These are phyloP conservation scores for Lotus japonicus DNA, from an alignment of 306 rosid genomes.

Conservation along the genomic window DNA sequence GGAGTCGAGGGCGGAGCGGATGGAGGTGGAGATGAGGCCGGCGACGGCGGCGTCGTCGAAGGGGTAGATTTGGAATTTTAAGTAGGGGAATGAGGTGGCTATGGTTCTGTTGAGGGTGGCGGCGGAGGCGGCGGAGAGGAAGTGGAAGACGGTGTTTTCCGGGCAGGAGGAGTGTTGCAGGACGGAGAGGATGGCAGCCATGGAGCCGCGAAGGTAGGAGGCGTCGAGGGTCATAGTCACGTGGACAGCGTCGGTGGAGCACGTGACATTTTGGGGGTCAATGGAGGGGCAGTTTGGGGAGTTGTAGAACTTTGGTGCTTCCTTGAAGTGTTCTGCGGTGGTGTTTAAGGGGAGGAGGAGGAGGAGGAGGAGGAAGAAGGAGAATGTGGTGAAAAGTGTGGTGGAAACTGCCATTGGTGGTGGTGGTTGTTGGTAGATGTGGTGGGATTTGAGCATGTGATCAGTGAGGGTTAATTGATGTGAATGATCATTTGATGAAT, in stretches of 20 bases:
- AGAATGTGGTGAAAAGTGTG: background rate
- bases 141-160: conserved; percentile 66
- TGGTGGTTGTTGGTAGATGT: background rate
- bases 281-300: conserved; percentile 48
- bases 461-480: no score
- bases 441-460: background rate
- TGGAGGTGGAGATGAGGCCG: conserved; percentile 80
- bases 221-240: conserved; percentile 91
- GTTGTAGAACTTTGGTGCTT: conserved; percentile 89
- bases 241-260: conserved; percentile 42
- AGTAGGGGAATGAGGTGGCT: conserved; percentile 54
- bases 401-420: background rate
- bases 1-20: conserved; percentile 74
- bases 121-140: conserved; percentile 37
- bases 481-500: background rate
- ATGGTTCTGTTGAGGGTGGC: conserved; percentile 27
- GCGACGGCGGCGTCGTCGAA: conserved; percentile 57
- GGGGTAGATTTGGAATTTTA: conserved; percentile 62
- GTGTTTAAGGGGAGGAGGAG: background rate
- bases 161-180: conserved; percentile 95
- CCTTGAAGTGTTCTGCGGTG: conserved; percentile 37
- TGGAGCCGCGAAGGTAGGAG: conserved; percentile 83
- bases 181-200: conserved; percentile 80
- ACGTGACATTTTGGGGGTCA: background rate
- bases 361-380: background rate